A percentile compares a stretch with the other conserved stretches of the same genome.
These are phyloP conservation scores for Geranium brycei DNA, from an alignment of 345 rosid genomes.

Conservation along the genomic window DNA sequence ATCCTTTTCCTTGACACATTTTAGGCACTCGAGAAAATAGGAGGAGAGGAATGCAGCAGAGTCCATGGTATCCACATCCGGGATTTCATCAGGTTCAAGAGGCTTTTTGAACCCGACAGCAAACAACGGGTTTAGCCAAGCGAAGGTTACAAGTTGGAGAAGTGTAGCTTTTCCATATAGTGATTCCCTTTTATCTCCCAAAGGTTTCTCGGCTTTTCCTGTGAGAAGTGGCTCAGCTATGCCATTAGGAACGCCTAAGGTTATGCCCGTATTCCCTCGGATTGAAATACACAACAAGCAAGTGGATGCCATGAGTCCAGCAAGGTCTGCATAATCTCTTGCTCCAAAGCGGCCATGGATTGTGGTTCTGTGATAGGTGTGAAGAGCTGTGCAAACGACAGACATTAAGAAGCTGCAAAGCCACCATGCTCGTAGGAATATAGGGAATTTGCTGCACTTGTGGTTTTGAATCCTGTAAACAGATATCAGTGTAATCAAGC, in stretches of 20 bases:
- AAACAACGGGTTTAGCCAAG: constrained; percentile 82
- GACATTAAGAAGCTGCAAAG: constrained; percentile 51
- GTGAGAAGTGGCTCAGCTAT: constrained; percentile 46
- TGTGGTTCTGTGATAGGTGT: constrained; percentile 17
- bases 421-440: constrained; percentile 80
- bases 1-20: constrained; percentile 34
- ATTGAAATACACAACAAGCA: constrained; percentile 41
- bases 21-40: constrained; percentile 36
- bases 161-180: constrained; percentile 65
- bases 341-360: constrained; percentile 18
- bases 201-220: constrained; percentile 20
- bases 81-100: constrained; percentile 59
- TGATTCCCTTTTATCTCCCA: constrained; percentile 23
- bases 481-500: constrained; percentile 28
- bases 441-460: constrained; percentile 36
- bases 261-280: constrained; percentile 53
- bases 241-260: constrained; percentile 12
- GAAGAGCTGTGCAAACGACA: constrained; percentile 18
- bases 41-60: constrained; percentile 52
- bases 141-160: constrained; percentile 65
- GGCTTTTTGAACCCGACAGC: constrained; percentile 61
- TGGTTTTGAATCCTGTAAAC: constrained; percentile 23
- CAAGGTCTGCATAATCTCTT: constrained; percentile 37
- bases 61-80: constrained; percentile 49
- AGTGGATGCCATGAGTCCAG: constrained; percentile 38